phyloP scores from a whole-genome alignment of 306 rosid species.

The Canavalia ensiformis region DNA sequence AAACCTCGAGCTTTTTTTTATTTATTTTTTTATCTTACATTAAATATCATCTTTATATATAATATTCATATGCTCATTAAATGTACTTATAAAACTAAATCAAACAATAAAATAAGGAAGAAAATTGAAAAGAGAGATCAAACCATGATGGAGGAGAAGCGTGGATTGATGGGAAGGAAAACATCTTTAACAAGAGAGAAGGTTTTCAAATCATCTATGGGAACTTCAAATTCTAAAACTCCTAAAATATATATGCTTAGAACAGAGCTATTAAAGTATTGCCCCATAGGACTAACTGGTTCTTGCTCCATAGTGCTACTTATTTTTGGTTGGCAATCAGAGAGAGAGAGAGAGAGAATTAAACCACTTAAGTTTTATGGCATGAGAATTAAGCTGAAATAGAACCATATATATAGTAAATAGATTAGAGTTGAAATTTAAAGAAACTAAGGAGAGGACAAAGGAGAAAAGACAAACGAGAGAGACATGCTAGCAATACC shows the following conservation, averaged over 20 bases:
- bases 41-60: not conserved
- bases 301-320: slow-evolving; percentile 31
- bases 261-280: slow-evolving; percentile 58
- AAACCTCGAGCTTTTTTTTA: not conserved
- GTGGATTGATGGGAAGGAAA: slow-evolving; percentile 64
- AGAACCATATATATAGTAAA: slow-evolving; percentile 24
- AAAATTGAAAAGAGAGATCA: not conserved
- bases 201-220: slow-evolving; percentile 43
- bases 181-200: slow-evolving; percentile 42
- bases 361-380: not conserved
- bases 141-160: slow-evolving; percentile 72
- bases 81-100: not conserved
- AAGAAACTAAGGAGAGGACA: slow-evolving; percentile 13
- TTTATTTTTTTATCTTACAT: not conserved
- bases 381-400: not conserved
- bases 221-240: slow-evolving; percentile 62
- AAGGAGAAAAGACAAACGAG: not conserved
- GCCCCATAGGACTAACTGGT: slow-evolving; percentile 72
- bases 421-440: not conserved
- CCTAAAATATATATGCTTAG: slow-evolving; percentile 56
- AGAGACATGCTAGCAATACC: slow-evolving; percentile 25
- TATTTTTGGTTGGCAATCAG: not conserved
- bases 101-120: not conserved
- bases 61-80: not conserved
- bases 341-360: not conserved